Conservation (phyloP, 257 asterid genomes). For the Forsythia suspensa region DNA sequence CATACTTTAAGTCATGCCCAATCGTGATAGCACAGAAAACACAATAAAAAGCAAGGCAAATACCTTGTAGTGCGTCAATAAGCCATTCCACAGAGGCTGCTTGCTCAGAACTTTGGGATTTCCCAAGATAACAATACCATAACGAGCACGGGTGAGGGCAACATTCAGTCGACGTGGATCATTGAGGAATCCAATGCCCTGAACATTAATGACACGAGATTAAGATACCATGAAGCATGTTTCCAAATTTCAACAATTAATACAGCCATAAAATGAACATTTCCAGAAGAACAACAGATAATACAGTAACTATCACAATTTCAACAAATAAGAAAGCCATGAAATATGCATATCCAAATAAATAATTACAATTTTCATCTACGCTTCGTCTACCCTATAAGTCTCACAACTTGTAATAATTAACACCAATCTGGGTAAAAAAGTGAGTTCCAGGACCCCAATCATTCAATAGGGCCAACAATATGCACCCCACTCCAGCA, state of each 20-base stretch:
- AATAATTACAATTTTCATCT: neutral
- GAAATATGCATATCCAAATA: neutral
- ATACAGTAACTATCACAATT: neutral
- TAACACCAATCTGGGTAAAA: neutral
- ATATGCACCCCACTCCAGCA: neutral
- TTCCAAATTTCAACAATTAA: neutral
- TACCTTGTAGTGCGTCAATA: slow-evolving; percentile 95
- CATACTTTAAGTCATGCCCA: slow-evolving; percentile 8
- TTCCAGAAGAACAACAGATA: neutral
- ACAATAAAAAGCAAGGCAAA: neutral
- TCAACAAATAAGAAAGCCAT: neutral
- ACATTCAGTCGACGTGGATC: slow-evolving; percentile 99
- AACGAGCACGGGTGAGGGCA: slow-evolving; percentile 98
- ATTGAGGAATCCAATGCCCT: slow-evolving; percentile 98
- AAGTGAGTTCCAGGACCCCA: neutral
- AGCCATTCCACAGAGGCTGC: slow-evolving; percentile 94
- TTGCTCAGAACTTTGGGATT: slow-evolving; percentile 98
- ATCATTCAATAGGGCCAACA: neutral
- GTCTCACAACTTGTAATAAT: neutral
- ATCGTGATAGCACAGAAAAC: neutral
- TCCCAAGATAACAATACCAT: slow-evolving; percentile 95
- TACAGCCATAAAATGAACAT: neutral
- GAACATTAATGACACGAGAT: slow-evolving; percentile 20
- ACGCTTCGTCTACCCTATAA: neutral
- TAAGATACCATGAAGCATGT: neutral